Base-by-base conservation (phyloP, 192 early-diverging fungal species). In the Umbelopsis sp. region DNA sequence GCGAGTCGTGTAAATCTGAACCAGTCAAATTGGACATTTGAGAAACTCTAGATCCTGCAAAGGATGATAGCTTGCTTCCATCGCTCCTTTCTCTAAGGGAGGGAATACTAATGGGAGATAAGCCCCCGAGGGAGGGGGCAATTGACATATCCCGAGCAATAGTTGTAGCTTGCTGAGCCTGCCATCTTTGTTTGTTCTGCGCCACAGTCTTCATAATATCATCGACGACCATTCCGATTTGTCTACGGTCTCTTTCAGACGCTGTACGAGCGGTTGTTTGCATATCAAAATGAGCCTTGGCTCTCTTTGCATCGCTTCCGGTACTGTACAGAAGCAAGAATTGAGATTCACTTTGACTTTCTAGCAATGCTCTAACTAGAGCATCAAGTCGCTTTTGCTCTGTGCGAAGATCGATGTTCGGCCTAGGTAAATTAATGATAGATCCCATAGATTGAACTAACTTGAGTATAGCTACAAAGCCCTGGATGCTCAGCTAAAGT, bases 291-390 rank as follows among this genome's bases (percentile, higher is more conserved):
- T 52, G 44, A 11, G 68, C 27, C 18, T 44, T 49, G 20, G 68
- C 68, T 25, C 49, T 49, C 16, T 44, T 27, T 22, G 49, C 51
- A 58, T 70, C 68, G 4, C 21, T 20, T 16, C 68, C 68, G 13
- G 51, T 51, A 33, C 49, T 70, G 25, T 70, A 51, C 20, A 70
- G 12, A 0, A 70, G 49, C 50, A 70, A 45, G 44, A 52, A 70
- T 46, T 70, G 68, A 11, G 51, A 45, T 58, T 70, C 68, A 23
- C 50, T 51, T 58, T 70, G 49, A 25, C 68, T 70, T 25, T 70
- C 68, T 27, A 52, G 33, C 21, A 70, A 35, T 1, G 16, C 12
- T 41, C 49, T 21, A 18, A 35, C 50, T 2, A 52, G 51, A 10
- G 51, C 27, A 23, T 70, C 68, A 33, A 70, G 23, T 55, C 68